phyloP scores from a whole-genome alignment of 371 early-diverging fungal species.

The Syncephalastrum contaminatum region DNA sequence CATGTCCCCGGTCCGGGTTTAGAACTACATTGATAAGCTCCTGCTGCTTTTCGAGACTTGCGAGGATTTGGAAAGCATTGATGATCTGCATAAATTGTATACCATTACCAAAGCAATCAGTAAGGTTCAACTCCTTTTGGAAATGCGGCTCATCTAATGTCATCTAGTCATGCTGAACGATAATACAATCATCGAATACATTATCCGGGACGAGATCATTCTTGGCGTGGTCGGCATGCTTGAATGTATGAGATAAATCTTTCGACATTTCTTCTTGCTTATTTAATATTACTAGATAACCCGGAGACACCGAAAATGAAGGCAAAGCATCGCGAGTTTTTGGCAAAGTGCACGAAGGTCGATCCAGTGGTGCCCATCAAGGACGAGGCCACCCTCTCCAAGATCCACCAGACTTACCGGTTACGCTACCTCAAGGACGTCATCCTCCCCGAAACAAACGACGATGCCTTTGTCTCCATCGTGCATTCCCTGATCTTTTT shows the following conservation, averaged over 20 bases:
- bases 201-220: conserved; percentile 74
- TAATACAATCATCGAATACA: conserved; percentile 62
- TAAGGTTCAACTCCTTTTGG: conserved; percentile 32
- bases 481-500: conserved; percentile 74
- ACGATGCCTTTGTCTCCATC: conserved; percentile 69
- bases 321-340: conserved; percentile 69
- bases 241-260: conserved; percentile 62
- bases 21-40: conserved; percentile 76
- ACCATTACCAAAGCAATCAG: conserved; percentile 72
- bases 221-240: conserved; percentile 72
- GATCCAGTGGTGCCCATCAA: conserved; percentile 80
- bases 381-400: conserved; percentile 59
- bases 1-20: conserved; percentile 8
- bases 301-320: conserved; percentile 66
- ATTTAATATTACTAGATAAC: conserved; percentile 52
- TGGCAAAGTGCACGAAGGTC: conserved; percentile 58
- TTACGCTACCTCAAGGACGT: conserved; percentile 83
- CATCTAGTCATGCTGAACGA: conserved; percentile 36
- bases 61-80: conserved; percentile 80
- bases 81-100: conserved; percentile 72
- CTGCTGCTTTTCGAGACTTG: conserved; percentile 69
- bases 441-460: conserved; percentile 67
- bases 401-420: conserved; percentile 83
- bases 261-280: background rate
- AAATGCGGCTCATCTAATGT: background rate